Evolutionary conservation across 2,329 filamentous ascomycete species (phyloP), one percentile per base, ranked within the genome.

Genomic region (Ascochyta fabae): DNA sequence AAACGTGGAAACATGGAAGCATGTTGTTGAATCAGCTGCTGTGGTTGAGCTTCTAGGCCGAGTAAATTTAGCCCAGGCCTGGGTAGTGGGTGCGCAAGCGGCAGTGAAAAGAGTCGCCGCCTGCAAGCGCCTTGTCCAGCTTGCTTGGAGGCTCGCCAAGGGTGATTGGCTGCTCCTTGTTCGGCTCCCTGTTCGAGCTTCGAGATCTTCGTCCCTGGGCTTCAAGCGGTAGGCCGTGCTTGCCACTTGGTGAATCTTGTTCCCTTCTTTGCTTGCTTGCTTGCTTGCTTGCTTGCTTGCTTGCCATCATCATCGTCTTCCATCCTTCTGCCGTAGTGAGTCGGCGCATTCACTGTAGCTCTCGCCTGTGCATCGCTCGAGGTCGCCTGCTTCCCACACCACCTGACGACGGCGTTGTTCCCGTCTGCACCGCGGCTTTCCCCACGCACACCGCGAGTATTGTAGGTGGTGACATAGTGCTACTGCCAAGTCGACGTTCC

Each of bases 31-130:
- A 54, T 53, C 43, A 50, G 50, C 47, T 31, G 43, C 29, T 12
- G 46, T 48, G 50, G 53, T 48, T 57, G 53, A 49, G 46, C 50
- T 47, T 42, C 53, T 51, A 49, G 49, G 42, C 42, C 45, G 60
- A 60, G 60, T 65, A 68, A 64, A 67, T 67, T 68, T 66, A 64
- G 63, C 64, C 59, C 55, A 58, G 58, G 58, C 60, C 59, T 55
- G 43, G 52, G 41, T 34, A 53, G 49, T 22, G 50, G 47, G 56
- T 66, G 64, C 62, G 60, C 67, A 62, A 66, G 65, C 60, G 60
- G 63, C 58, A 52, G 48, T 33, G 39, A 41, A 53, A 54, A 55
- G 47, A 54, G 48, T 59, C 52, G 63, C 61, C 59, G 56, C 63
- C 52, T 58, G 59, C 59, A 65, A 62, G 64, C 64, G 62, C 62